Base-by-base conservation (phyloP, 805 yeast species). In the Ogataea nitratoaversa region DNA sequence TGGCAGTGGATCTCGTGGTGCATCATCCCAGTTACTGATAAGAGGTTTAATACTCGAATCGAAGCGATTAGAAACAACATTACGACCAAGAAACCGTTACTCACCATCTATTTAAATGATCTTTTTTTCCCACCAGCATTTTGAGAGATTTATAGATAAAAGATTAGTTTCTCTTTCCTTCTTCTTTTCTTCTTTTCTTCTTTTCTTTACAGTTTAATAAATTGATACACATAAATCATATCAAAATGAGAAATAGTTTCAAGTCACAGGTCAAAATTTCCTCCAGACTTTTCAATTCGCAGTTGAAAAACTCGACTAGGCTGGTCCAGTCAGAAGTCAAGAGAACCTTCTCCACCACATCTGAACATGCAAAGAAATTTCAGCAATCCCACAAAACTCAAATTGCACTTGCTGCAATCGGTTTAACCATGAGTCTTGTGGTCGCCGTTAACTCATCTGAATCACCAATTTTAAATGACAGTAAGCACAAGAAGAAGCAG, bases 401-500 rank as follows among this genome's bases (percentile, higher is more conserved):
- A n/a, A 9, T 37, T 3, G 17, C 31, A n/a, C 27, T 33, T 16
- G 32, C 30, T 32, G 42, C 38, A 4, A 34, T 40, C 16, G 49
- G 43, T n/a, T 12, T 40, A 11, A 17, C 37, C 12, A 3, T 30
- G 11, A 31, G 17, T 4, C 19, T 38, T n/a, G 13, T 27, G 7
- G 1, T 36, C 4, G 22, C 18, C 5, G 7, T 23, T 5, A 19
- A 5, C 17, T 27, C 18, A 17, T 11, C 20, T 23, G 39, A 46
- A 9, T 8, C 24, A 2, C 32, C 43, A 11, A 17, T 52, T 14
- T 36, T 49, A 30, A 52, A 44, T 17, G 56, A 52, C 7, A 30
- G 47, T 11, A 50, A 43, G 30, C 42, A 40, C 13, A 52, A 38
- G 36, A 43, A 32, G 9, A 43, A 34, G 8, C 45, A 45, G 14